Base-by-base conservation (phyloP, 164 flowering plant species). In the Aristolochia californica region DNA sequence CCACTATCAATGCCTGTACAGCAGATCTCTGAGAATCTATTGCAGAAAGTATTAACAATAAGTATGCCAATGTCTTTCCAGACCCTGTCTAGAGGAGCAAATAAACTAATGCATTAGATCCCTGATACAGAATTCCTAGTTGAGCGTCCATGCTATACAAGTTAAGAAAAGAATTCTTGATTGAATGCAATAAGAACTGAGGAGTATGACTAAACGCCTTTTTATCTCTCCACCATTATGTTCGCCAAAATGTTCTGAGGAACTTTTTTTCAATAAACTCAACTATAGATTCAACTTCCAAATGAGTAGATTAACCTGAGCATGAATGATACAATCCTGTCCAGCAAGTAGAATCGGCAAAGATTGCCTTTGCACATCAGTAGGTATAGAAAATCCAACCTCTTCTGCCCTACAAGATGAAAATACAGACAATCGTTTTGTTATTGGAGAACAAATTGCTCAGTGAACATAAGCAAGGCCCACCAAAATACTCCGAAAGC, bases 41-140 rank as follows among this genome's bases (percentile, higher is more conserved):
- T 13, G 75, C 67, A 12, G 98, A 83, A 67, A 79, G 81, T 65
- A 89, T 75, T 64, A 75, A 59, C 16, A 89, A 66, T n/a, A 93
- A 79, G 72, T 87, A 93, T 0, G 98, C 83, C 49, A 89, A 75
- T 15, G 98, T 93, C 85, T 93, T 93, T 74, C 97, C 97, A 22
- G 98, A 88, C 75, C 98, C 98, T 85, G 98, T 93, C 98, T 93
- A 83, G 56, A 80, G 65, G 38, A 34, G 61, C 67, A 80, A 60
- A 22, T 38, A 22, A 59, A 60, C 1, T 17, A 38, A 28, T 9
- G 38, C 5, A 60, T 60, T 21, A 60, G 55, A 14, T 26, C 4
- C 16, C 24, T 7, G 23, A 51, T n/a, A 51, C 14, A 14, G 25
- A 21, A 51, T 18, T 21, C 10, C 13, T 14, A 18, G 20, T 43